Percentiles rank a stretch among this genome's conserved stretches.
Conservation (phyloP, 805 yeast genomes). For the Ogataea naganishii region DNA sequence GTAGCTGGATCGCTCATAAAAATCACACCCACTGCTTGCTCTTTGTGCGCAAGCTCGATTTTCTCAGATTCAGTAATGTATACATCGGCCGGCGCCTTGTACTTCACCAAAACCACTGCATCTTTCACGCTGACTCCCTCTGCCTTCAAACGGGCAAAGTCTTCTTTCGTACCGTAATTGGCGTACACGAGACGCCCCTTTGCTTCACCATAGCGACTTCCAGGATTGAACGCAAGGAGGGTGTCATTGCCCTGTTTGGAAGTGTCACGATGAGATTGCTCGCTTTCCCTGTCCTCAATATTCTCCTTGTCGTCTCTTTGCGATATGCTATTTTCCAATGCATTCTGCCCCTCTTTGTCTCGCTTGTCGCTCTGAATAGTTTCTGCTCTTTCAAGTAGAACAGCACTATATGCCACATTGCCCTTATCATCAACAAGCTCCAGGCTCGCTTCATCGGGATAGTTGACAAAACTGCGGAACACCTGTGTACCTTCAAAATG, state of each 20-base stretch:
- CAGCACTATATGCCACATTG: conserved; percentile 11
- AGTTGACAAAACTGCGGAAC: conserved; percentile 52
- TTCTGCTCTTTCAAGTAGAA: conserved; percentile 12
- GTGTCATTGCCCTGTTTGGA: conserved; percentile 23
- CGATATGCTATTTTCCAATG: conserved; percentile 1
- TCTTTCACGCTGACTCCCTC: conserved; percentile 32
- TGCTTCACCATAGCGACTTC: conserved; percentile 51
- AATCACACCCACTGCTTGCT: conserved; percentile 57
- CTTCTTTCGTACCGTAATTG: conserved; percentile 55
- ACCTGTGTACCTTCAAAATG: conserved; percentile 39
- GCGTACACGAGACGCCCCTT: conserved; percentile 51
- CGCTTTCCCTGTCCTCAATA: conserved; percentile 5
- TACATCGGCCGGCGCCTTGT: conserved; percentile 31
- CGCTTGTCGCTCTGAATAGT: conserved; percentile 1
- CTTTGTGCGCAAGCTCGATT: conserved; percentile 42
- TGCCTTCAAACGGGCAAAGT: conserved; percentile 34
- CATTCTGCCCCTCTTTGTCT: not conserved
- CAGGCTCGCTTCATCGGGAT: conserved; percentile 38
- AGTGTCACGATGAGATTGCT: not conserved
- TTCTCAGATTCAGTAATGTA: conserved; percentile 41
- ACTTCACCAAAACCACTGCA: conserved; percentile 52
- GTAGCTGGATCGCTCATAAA: conserved; percentile 44
- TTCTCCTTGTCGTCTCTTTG: conserved; percentile 3
- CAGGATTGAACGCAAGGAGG: conserved; percentile 55
- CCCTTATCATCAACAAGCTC: conserved; percentile 13